Evolutionary conservation across 495 filamentous ascomycete species (phyloP).

Genomic region (Chlorociboria aeruginascens): DNA sequence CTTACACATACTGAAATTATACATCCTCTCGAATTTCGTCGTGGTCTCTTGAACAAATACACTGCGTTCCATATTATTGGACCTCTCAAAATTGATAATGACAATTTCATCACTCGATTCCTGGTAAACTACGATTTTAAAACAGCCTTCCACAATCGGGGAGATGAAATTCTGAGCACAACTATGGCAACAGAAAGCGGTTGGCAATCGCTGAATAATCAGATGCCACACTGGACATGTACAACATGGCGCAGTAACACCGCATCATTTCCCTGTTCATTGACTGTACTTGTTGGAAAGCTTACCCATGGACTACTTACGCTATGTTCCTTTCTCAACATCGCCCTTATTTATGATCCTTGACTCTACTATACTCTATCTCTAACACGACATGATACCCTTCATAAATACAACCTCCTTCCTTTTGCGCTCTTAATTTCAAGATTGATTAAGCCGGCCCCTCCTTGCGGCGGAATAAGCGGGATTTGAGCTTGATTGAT

Average conservation of each 20-base stretch:
- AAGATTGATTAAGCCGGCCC: neutral
- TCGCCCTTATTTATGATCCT: constrained; percentile 43
- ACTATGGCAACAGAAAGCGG: constrained; percentile 36
- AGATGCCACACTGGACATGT: constrained; percentile 48
- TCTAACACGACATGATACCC: neutral
- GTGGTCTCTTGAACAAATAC: constrained; percentile 44
- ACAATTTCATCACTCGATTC: constrained; percentile 60
- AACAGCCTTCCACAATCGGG: constrained; percentile 49
- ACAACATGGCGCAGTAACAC: constrained; percentile 57
- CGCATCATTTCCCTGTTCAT: constrained; percentile 42
- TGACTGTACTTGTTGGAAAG: constrained; percentile 27
- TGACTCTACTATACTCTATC: constrained; percentile 28
- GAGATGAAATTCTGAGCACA: constrained; percentile 45
- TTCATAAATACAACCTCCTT: neutral
- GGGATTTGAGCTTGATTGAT: neutral
- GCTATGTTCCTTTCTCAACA: constrained; percentile 48
- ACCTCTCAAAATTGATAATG: constrained; percentile 49
- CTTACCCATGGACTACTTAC: constrained; percentile 50
- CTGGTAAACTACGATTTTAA: constrained; percentile 42
- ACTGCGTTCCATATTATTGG: constrained; percentile 32
- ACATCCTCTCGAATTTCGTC: constrained; percentile 29
- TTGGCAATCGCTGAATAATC: constrained; percentile 39
- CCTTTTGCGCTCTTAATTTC: neutral
- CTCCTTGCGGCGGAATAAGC: neutral
- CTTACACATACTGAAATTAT: constrained; percentile 37